Conservation (phyloP, 2,329 filamentous ascomycete species). For the Capronia epimyces region DNA sequence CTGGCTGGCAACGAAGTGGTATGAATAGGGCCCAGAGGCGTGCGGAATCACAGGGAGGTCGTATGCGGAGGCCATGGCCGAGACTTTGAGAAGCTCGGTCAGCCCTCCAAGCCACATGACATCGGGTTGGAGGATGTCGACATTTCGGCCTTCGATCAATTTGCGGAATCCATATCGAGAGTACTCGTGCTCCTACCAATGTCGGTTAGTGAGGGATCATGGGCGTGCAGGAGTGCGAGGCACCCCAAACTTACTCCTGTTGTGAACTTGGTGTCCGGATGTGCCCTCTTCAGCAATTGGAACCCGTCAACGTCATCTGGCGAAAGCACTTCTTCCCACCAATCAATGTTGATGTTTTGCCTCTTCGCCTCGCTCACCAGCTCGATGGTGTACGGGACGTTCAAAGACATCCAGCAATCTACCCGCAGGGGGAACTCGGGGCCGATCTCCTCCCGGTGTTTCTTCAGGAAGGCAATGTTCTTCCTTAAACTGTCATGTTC, state of each 20-base stretch:
- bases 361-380: slow-evolving; percentile 76
- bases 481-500: slow-evolving; percentile 76
- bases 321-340: slow-evolving; percentile 92
- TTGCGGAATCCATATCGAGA: slow-evolving; percentile 92
- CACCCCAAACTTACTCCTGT: slow-evolving; percentile 54
- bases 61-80: slow-evolving; percentile 84
- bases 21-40: slow-evolving; percentile 87
- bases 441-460: slow-evolving; percentile 77
- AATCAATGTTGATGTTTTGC: slow-evolving; percentile 80
- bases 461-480: slow-evolving; percentile 82
- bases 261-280: slow-evolving; percentile 87
- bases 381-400: slow-evolving; percentile 87
- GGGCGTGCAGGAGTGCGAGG: background rate
- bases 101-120: slow-evolving; percentile 96
- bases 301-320: slow-evolving; percentile 92
- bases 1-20: slow-evolving; percentile 92
- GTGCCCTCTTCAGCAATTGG: slow-evolving; percentile 80
- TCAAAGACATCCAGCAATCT: slow-evolving; percentile 95
- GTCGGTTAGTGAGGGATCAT: background rate
- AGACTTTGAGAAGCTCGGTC: slow-evolving; percentile 84
- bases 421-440: slow-evolving; percentile 91
- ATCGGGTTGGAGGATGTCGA: slow-evolving; percentile 92
- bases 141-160: slow-evolving; percentile 81
- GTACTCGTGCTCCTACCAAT: slow-evolving; percentile 71
- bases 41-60: slow-evolving; percentile 95